These are phyloP conservation scores for Sicyos baderoa DNA, from an alignment of 306 rosid species.

Conservation along the genomic window DNA sequence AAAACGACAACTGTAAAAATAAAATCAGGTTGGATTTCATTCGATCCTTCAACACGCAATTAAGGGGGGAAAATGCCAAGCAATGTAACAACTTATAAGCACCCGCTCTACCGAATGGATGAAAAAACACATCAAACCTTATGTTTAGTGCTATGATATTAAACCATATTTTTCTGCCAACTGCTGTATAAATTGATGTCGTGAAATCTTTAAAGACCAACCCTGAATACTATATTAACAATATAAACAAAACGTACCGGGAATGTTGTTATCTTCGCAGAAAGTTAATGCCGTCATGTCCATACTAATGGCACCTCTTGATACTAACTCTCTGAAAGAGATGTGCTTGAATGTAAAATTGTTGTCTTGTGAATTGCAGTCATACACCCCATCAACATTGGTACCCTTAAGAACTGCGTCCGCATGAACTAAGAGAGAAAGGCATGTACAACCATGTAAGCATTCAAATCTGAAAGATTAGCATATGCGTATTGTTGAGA, in stretches of 20 bases:
- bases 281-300: slow-evolving; percentile 38
- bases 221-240: background rate
- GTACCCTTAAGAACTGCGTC: slow-evolving; percentile 48
- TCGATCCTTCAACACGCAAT: background rate
- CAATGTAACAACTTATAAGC: background rate
- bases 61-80: background rate
- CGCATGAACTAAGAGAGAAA: slow-evolving; percentile 35
- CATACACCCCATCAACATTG: slow-evolving; percentile 46
- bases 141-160: background rate
- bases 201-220: background rate
- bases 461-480: background rate
- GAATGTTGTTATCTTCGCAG: slow-evolving; percentile 44
- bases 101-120: background rate
- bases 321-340: slow-evolving; percentile 35
- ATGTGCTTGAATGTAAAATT: slow-evolving; percentile 46
- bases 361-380: slow-evolving; percentile 42
- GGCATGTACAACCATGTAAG: slow-evolving; percentile 3
- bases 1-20: slow-evolving; percentile 41
- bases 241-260: slow-evolving; percentile 26
- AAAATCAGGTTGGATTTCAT: background rate
- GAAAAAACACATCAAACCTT: background rate
- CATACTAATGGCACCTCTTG: slow-evolving; percentile 39
- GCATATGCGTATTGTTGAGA: too few relatives aligned
- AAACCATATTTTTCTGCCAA: slow-evolving; percentile 6
- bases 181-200: background rate